Evolutionary conservation across 1,284 basidiomycete species (phyloP).

Genomic region (Sanghuangporus sanghuang): DNA sequence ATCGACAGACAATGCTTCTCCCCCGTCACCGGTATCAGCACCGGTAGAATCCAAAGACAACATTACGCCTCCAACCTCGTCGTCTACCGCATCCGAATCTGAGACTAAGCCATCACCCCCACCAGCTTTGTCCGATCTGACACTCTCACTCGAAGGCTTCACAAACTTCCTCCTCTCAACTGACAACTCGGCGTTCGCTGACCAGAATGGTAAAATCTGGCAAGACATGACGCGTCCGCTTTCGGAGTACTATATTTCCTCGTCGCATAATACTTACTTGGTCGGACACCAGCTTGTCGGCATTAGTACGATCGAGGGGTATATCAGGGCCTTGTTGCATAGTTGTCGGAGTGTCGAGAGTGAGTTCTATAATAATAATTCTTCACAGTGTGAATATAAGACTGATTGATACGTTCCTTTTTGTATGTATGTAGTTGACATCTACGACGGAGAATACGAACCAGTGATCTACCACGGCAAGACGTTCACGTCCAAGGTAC

Average conservation of each 20-base stretch:
- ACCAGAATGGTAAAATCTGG: slow-evolving; percentile 37
- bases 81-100: slow-evolving; percentile 25
- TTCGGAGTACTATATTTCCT: slow-evolving; percentile 87
- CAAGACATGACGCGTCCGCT: slow-evolving; percentile 81
- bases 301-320: slow-evolving; percentile 92
- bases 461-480: slow-evolving; percentile 89
- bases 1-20: not conserved
- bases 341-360: slow-evolving; percentile 91
- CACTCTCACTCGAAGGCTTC: slow-evolving; percentile 59
- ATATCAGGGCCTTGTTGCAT: slow-evolving; percentile 87
- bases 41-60: slow-evolving; percentile 20
- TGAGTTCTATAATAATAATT: slow-evolving; percentile 36
- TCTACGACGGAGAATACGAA: slow-evolving; percentile 85
- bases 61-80: slow-evolving; percentile 25
- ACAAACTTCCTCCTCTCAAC: slow-evolving; percentile 70
- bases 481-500: slow-evolving; percentile 85
- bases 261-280: slow-evolving; percentile 97
- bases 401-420: slow-evolving; percentile 2
- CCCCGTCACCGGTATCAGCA: not conserved
- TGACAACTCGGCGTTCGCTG: slow-evolving; percentile 56
- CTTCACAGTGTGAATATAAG: not conserved
- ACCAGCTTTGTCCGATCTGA: slow-evolving; percentile 16
- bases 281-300: slow-evolving; percentile 93
- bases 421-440: slow-evolving; percentile 63
- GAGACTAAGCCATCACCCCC: not conserved